Conservation (phyloP, 2,329 filamentous ascomycete species). For the Fusarium hainanense region DNA sequence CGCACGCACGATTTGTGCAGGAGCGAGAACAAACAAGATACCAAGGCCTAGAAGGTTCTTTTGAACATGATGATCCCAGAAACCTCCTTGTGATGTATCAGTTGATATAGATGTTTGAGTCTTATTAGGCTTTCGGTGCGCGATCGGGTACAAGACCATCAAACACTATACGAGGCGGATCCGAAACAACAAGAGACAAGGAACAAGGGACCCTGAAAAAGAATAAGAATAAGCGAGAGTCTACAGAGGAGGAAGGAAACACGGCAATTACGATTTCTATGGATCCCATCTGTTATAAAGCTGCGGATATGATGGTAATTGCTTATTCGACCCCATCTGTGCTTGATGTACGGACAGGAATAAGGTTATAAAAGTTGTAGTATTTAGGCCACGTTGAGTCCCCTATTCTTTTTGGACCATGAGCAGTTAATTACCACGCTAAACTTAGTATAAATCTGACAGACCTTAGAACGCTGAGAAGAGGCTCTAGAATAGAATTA, state of each 20-base stretch:
- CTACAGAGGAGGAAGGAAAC: conserved; percentile 11
- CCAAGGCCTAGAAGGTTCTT: conserved; percentile 24
- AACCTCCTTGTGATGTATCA: not conserved
- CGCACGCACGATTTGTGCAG: conserved; percentile 23
- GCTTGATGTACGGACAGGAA: not conserved
- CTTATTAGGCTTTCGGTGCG: conserved; percentile 19
- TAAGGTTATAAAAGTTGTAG: not conserved
- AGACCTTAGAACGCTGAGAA: not conserved
- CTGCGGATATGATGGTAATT: not conserved
- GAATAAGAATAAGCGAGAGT: conserved; percentile 9
- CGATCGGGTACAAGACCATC: conserved; percentile 21
- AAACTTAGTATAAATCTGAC: not conserved
- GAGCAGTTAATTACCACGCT: not conserved
- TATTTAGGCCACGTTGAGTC: not conserved
- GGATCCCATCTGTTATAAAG: not conserved
- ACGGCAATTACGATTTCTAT: conserved; percentile 1
- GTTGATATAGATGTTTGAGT: conserved; percentile 17
- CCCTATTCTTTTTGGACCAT: not conserved
- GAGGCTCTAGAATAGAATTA: not conserved
- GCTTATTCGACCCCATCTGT: conserved; percentile 2
- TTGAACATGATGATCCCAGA: not conserved
- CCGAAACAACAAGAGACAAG: conserved; percentile 28
- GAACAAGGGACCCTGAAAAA: conserved; percentile 5
- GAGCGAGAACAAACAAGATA: conserved; percentile 27
- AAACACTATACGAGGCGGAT: conserved; percentile 33